Conservation (phyloP, 2,329 filamentous ascomycete genomes). For the Trematosphaeria pertusa region DNA sequence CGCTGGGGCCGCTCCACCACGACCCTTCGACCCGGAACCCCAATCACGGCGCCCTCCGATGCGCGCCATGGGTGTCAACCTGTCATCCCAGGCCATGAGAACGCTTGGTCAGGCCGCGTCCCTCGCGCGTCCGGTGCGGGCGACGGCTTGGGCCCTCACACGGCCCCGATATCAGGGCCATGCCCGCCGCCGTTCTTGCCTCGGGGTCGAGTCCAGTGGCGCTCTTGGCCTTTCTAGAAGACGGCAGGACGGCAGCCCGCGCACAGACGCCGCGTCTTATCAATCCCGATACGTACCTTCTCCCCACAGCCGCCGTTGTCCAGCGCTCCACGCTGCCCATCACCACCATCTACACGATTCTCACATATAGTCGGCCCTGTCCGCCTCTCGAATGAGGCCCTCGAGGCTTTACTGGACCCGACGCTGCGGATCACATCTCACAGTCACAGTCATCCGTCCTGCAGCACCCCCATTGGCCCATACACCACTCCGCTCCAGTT, state of each 20-base stretch:
- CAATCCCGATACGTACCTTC: neutral
- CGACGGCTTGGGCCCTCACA: too few species aligned
- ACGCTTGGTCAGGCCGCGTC: too few species aligned
- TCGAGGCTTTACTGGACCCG: neutral
- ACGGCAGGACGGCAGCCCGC: too few species aligned
- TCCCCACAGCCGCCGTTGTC: too few species aligned
- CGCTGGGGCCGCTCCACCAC: slow-evolving; percentile 6
- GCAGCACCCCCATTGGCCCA: slow-evolving; percentile 7
- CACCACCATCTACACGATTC: too few species aligned
- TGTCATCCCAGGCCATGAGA: slow-evolving; percentile 1
- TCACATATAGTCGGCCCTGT: too few species aligned
- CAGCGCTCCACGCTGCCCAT: too few species aligned
- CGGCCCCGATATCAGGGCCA: too few species aligned
- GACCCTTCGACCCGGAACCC: neutral
- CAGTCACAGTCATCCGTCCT: slow-evolving; percentile 13
- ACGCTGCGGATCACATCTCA: slow-evolving; percentile 3
- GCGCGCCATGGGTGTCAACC: neutral
- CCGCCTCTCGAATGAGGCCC: too few species aligned
- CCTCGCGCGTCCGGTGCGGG: neutral
- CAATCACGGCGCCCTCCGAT: slow-evolving; percentile 6
- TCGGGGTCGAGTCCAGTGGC: slow-evolving; percentile 15
- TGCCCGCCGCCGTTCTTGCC: too few species aligned
- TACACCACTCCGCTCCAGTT: slow-evolving; percentile 5
- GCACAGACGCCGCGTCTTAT: slow-evolving; percentile 11
- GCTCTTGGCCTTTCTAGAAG: slow-evolving; percentile 10